Conservation (phyloP, 176 grass and related monocot genomes). For the Lolium rigidum region DNA sequence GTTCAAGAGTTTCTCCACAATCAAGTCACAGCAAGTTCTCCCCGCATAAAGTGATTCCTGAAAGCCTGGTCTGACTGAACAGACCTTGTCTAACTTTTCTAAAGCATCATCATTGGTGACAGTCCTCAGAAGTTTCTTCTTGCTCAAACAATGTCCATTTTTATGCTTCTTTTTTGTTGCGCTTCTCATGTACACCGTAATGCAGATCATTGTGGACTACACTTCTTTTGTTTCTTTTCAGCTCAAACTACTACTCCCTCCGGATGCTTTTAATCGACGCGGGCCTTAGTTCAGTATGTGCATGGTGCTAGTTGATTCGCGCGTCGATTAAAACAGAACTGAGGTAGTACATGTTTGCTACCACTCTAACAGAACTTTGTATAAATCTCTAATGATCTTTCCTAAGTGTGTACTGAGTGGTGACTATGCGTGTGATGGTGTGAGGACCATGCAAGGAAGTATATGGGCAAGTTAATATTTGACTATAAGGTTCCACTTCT, state of each 20-base stretch:
- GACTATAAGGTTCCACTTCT: slow-evolving; percentile 12
- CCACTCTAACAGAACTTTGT: slow-evolving; percentile 1
- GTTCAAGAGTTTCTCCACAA: slow-evolving; percentile 41
- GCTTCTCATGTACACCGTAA: slow-evolving; percentile 24
- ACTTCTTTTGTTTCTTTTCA: slow-evolving; percentile 33
- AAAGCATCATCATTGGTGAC: slow-evolving; percentile 59
- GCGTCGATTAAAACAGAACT: no score
- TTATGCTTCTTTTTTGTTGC: slow-evolving; percentile 7
- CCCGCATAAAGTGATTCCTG: slow-evolving; percentile 49
- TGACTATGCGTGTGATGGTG: background rate
- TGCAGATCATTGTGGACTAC: slow-evolving; percentile 1
- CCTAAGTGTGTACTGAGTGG: background rate
- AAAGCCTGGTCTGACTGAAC: slow-evolving; percentile 41
- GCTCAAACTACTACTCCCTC: slow-evolving; percentile 34
- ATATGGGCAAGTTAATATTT: slow-evolving; percentile 10
- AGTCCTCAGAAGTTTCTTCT: slow-evolving; percentile 54
- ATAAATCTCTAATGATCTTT: slow-evolving; percentile 13
- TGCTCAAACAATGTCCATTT: slow-evolving; percentile 29
- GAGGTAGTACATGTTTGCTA: background rate
- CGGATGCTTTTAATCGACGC: no score
- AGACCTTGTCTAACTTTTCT: slow-evolving; percentile 50
- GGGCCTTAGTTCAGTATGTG: no score
- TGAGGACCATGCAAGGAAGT: slow-evolving; percentile 3
- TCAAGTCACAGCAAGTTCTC: slow-evolving; percentile 35
- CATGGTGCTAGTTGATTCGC: no score